phyloP scores from a whole-genome alignment of 805 yeast genomes.

The Metschnikowia drakensbergensis region DNA sequence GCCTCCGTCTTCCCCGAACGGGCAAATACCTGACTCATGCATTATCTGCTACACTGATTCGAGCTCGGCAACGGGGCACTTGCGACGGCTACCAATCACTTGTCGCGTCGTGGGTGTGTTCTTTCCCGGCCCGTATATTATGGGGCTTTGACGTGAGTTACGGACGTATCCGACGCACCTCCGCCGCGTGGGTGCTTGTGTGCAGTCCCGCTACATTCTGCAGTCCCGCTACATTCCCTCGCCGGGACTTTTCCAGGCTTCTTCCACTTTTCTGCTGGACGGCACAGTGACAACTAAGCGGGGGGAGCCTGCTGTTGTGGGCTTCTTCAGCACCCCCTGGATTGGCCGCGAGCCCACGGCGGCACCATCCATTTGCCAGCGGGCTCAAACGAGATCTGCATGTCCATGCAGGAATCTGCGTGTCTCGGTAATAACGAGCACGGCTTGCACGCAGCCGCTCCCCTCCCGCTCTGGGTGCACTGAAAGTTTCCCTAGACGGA shows the following conservation, averaged over 20 bases:
- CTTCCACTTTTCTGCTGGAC: no score
- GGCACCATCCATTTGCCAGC: no score
- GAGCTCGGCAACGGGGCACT: no score
- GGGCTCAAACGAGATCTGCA: background rate
- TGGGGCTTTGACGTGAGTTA: background rate
- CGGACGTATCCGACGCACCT: constrained; percentile 1
- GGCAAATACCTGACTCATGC: background rate
- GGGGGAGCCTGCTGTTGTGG: no score
- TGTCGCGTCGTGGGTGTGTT: background rate
- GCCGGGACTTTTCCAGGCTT: no score
- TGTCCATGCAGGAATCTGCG: background rate
- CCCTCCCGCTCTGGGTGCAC: background rate
- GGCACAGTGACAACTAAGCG: no score
- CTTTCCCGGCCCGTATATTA: background rate
- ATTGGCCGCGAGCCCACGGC: no score
- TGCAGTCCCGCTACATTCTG: background rate
- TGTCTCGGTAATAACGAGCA: background rate
- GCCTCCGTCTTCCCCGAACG: background rate
- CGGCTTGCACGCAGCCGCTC: background rate
- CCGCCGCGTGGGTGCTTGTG: background rate
- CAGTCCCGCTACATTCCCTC: background rate
- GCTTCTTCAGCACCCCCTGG: no score
- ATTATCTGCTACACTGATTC: no score
- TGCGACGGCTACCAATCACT: background rate
- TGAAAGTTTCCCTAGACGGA: background rate